These are phyloP conservation scores for Striga hermonthica DNA, from an alignment of 305 asterid species.

Conservation along the genomic window DNA sequence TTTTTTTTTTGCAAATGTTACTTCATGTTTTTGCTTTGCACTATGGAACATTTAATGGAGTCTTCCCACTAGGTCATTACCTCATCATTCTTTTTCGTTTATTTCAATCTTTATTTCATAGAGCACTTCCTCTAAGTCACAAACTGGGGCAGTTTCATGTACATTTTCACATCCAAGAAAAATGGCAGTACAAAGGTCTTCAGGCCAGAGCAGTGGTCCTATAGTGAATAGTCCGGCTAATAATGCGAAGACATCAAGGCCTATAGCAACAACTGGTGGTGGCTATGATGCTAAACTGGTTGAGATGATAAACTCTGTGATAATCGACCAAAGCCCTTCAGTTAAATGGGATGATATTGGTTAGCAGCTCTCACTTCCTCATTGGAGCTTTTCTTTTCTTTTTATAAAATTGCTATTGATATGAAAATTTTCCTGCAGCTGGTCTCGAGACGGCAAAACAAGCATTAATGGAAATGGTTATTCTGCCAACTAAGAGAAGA, in stretches of 20 bases:
- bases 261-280: slow-evolving; percentile 47
- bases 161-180: slow-evolving; percentile 52
- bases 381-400: slow-evolving; percentile 17
- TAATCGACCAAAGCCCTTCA: slow-evolving; percentile 84
- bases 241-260: slow-evolving; percentile 38
- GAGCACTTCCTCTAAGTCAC: slow-evolving; percentile 53
- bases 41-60: too few species aligned
- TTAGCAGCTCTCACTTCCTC: slow-evolving; percentile 41
- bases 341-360: slow-evolving; percentile 99
- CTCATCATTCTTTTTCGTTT: too few species aligned
- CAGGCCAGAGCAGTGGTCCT: slow-evolving; percentile 39
- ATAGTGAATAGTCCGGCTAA: slow-evolving; percentile 41
- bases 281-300: slow-evolving; percentile 76
- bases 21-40: too few species aligned
- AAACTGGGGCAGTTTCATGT: slow-evolving; percentile 40
- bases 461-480: slow-evolving; percentile 92
- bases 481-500: slow-evolving; percentile 88
- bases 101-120: slow-evolving; percentile 33
- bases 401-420: slow-evolving; percentile 12
- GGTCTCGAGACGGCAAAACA: slow-evolving; percentile 99
- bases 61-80: too few species aligned
- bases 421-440: slow-evolving; percentile 50
- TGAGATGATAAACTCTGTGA: slow-evolving; percentile 89
- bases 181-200: slow-evolving; percentile 44
- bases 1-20: too few species aligned